Evolutionary conservation across 495 filamentous ascomycete genomes (phyloP).

Genomic region (Hyaloscypha variabilis): DNA sequence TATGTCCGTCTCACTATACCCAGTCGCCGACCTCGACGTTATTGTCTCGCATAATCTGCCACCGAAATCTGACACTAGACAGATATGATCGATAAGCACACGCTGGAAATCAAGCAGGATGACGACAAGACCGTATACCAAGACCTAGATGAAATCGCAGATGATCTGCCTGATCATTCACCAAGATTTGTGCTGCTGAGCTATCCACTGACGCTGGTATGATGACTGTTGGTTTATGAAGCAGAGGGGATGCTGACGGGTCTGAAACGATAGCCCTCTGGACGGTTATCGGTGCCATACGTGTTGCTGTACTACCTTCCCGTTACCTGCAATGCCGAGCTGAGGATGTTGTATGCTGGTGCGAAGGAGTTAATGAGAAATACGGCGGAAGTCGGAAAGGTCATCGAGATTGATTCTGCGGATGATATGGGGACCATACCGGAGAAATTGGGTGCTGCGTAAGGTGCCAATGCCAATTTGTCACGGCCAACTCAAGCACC

Average conservation of each 20-base stretch:
- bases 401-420: constrained; percentile 75
- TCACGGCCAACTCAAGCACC: not conserved
- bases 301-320: constrained; percentile 93
- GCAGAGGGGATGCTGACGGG: not conserved
- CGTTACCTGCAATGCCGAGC: constrained; percentile 78
- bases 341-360: constrained; percentile 92
- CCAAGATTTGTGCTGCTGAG: constrained; percentile 89
- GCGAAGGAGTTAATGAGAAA: constrained; percentile 95
- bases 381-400: constrained; percentile 79
- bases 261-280: constrained; percentile 24
- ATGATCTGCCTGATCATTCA: constrained; percentile 90
- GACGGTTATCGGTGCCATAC: constrained; percentile 68
- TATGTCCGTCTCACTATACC: constrained; percentile 55
- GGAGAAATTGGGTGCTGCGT: constrained; percentile 55
- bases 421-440: constrained; percentile 81
- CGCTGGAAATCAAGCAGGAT: constrained; percentile 82
- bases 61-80: constrained; percentile 15
- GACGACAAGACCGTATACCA: constrained; percentile 73
- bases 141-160: constrained; percentile 74
- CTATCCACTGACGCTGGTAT: constrained; percentile 82
- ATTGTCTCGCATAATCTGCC: not conserved
- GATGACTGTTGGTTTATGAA: constrained; percentile 24
- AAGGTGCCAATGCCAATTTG: constrained; percentile 17
- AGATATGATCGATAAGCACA: constrained; percentile 87
- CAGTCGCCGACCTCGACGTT: not conserved